Conservation (phyloP, 23 red algal genomes). For the Gracilaria domingensis region DNA sequence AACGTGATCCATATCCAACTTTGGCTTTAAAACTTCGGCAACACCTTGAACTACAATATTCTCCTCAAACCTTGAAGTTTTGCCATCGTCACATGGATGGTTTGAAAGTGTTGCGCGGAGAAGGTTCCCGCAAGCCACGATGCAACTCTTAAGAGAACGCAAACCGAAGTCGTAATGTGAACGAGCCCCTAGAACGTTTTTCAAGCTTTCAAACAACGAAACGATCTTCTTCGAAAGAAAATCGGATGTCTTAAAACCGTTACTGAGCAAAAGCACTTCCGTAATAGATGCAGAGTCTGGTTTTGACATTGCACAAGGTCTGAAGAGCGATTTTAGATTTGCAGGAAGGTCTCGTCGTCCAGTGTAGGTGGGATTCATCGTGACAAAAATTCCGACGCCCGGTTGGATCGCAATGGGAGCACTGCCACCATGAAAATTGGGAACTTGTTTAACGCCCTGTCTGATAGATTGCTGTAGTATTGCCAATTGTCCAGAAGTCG, state of each 20-base stretch:
- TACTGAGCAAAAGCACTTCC: constrained; percentile 62
- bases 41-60: constrained; percentile 60
- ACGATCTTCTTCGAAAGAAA: constrained; percentile 42
- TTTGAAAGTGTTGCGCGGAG: background rate
- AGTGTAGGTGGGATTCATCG: constrained; percentile 77
- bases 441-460: constrained; percentile 24
- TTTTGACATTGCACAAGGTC: constrained; percentile 73
- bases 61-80: constrained; percentile 25
- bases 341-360: constrained; percentile 75
- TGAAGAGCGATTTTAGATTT: constrained; percentile 71
- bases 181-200: constrained; percentile 4
- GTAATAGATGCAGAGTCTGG: constrained; percentile 62
- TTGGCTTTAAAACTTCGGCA: constrained; percentile 69
- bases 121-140: constrained; percentile 45
- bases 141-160: constrained; percentile 56
- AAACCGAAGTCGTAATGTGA: constrained; percentile 81
- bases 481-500: constrained; percentile 75
- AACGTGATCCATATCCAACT: constrained; percentile 51
- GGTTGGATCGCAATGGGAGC: constrained; percentile 34
- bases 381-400: constrained; percentile 70
- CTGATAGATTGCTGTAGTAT: constrained; percentile 50
- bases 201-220: constrained; percentile 44
- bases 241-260: constrained; percentile 57
- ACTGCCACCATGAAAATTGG: constrained; percentile 59
- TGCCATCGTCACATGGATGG: background rate